Conservation (phyloP, 2,329 filamentous ascomycete genomes). For the Xylaria sp. region DNA sequence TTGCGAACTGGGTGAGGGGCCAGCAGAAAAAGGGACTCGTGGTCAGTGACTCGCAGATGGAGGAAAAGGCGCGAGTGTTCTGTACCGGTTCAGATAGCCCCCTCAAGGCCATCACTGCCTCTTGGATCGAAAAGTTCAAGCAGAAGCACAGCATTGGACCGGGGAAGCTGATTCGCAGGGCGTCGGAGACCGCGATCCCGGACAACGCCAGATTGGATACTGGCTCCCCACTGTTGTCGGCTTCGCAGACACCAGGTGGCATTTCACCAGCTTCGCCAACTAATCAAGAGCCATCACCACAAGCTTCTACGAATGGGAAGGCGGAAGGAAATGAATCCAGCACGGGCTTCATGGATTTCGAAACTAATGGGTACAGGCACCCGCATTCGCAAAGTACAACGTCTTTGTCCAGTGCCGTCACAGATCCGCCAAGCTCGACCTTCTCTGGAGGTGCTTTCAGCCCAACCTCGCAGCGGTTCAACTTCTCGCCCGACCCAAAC, state of each 20-base stretch:
- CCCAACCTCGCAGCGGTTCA: slow-evolving; percentile 73
- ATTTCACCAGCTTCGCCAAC: slow-evolving; percentile 75
- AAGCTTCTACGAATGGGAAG: slow-evolving; percentile 71
- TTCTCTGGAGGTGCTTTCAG: slow-evolving; percentile 75
- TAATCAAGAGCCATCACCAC: slow-evolving; percentile 62
- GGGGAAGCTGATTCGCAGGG: slow-evolving; percentile 55
- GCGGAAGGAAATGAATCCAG: slow-evolving; percentile 69
- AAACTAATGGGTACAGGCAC: slow-evolving; percentile 56
- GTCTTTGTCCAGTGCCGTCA: slow-evolving; percentile 69
- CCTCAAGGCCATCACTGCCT: slow-evolving; percentile 69
- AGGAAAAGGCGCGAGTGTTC: slow-evolving; percentile 82
- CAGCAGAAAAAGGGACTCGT: slow-evolving; percentile 74
- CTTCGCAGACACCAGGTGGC: slow-evolving; percentile 63
- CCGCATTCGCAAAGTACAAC: slow-evolving; percentile 68
- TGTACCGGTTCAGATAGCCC: slow-evolving; percentile 73
- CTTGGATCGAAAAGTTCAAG: slow-evolving; percentile 95
- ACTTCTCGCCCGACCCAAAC: slow-evolving; percentile 74
- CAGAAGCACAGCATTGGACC: slow-evolving; percentile 71
- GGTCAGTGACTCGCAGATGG: slow-evolving; percentile 78
- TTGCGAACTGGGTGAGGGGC: slow-evolving; percentile 85
- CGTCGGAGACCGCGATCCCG: slow-evolving; percentile 71
- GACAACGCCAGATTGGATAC: slow-evolving; percentile 63
- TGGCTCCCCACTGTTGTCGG: slow-evolving; percentile 57
- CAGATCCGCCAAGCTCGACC: slow-evolving; percentile 64
- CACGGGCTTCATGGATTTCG: slow-evolving; percentile 63